A percentile compares a stretch with the other conserved stretches of the same genome.
phyloP scores from a whole-genome alignment of 345 rosid genomes.

The Passiflora organensis region DNA sequence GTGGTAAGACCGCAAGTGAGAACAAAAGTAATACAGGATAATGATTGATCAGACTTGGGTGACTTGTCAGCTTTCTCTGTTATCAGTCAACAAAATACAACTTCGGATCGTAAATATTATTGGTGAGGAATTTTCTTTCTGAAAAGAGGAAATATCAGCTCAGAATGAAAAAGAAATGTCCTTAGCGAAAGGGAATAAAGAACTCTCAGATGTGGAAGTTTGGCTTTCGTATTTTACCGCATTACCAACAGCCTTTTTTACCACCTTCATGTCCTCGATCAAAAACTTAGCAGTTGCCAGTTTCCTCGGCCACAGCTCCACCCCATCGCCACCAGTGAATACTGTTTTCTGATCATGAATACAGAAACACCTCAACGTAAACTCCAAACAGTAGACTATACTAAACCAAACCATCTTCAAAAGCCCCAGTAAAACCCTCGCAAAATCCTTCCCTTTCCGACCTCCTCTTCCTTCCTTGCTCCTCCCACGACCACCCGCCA shows the following conservation, averaged over 20 bases:
- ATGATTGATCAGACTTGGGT: too few species aligned
- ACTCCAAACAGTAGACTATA: conserved; percentile 29
- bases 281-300: conserved; percentile 40
- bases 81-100: too few species aligned
- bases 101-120: too few species aligned
- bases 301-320: conserved; percentile 67
- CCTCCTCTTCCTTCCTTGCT: not conserved
- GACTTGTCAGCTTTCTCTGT: too few species aligned
- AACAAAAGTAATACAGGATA: too few species aligned
- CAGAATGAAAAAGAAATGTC: too few species aligned
- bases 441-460: conserved; percentile 8
- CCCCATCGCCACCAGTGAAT: conserved; percentile 50
- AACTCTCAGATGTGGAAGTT: not conserved
- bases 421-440: conserved; percentile 2
- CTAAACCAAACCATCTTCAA: conserved; percentile 35
- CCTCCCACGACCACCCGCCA: conserved; percentile 1
- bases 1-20: too few species aligned
- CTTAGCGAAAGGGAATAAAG: not conserved
- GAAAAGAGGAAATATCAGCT: too few species aligned
- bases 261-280: conserved; percentile 50
- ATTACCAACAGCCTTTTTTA: conserved; percentile 34
- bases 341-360: conserved; percentile 37
- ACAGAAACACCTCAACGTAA: conserved; percentile 28
- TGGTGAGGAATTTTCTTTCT: too few species aligned
- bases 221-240: conserved; percentile 22